These are phyloP conservation scores for Colletotrichum limetticola DNA, from an alignment of 2,329 filamentous ascomycete species.

Conservation along the genomic window DNA sequence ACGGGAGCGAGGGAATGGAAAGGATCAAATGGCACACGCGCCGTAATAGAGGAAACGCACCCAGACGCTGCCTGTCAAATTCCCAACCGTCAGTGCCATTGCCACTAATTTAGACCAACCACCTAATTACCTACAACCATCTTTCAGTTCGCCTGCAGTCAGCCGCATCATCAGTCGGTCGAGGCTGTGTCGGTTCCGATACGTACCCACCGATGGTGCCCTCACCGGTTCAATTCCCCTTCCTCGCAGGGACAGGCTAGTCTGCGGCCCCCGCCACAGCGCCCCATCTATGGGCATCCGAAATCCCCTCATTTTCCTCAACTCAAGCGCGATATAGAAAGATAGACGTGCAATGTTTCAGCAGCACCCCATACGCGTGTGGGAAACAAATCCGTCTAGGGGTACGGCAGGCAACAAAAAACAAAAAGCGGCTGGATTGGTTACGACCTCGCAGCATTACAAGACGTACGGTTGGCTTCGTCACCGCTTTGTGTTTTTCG, in stretches of 20 bases:
- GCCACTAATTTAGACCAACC: not conserved
- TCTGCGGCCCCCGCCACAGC: not conserved
- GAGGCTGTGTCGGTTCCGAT: not conserved
- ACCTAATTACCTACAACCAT: not conserved
- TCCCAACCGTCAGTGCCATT: not conserved
- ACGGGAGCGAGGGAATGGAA: not conserved
- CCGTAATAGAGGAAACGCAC: not conserved
- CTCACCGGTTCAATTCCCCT: not conserved
- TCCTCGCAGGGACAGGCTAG: constrained; percentile 16
- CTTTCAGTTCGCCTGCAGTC: not conserved
- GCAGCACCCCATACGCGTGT: constrained; percentile 5
- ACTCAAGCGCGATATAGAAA: constrained; percentile 8
- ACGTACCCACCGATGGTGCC: not conserved
- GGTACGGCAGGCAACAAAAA: not conserved
- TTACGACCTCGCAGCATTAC: not conserved
- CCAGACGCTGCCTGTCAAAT: not conserved
- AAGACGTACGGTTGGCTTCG: not conserved
- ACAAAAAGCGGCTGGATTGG: not conserved
- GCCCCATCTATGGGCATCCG: constrained; percentile 23
- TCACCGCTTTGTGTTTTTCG: constrained; percentile 20
- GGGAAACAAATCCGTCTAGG: not conserved
- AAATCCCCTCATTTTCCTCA: not conserved
- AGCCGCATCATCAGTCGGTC: not conserved
- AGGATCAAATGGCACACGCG: not conserved
- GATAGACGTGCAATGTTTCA: constrained; percentile 23